Base-by-base conservation (phyloP, 192 early-diverging fungal genomes). In the Bifiguratus adelaidae region DNA sequence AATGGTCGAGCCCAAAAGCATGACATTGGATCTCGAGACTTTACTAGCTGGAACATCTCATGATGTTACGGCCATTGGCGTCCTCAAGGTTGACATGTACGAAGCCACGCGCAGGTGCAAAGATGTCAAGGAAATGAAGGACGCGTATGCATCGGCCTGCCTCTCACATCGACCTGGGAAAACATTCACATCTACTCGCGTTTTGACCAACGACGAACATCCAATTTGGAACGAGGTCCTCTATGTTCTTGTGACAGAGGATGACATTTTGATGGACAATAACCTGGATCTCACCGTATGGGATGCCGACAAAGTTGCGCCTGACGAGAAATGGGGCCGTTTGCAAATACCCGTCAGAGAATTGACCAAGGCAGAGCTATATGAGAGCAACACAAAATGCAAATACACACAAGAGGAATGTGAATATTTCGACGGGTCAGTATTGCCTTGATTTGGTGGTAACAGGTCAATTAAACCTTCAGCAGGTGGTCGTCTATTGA, bases 261-360 rank as follows among this genome's bases (percentile, higher is more conserved):
- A 58, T 30, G 56, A 58, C 27, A 58, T 58, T 19, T 16, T 37
- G 15, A 30, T 33, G 1, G 49, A 58, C 1, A 51, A 38, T 11
- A 29, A 30, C 3, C 35, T 58, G 3, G 48, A 58, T 46, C 13
- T 58, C 6, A 58, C 50, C n/a, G 43, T 58, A 1, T 58, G 56
- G 56, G 56, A 58, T 33, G 56, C 56, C 7, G 56, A 58, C 11
- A 58, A 58, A 19, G 29, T 58, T 3, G 47, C 50, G 27, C 46
- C 40, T 33, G 56, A 58, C 25, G 48, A 58, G 15, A 7, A 34
- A 0, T 58, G 56, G 56, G 56, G 56, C 7, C 32, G 35, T 18
- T 12, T 51, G 5, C 45, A 42, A 12, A 27, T 58, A 9, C 22
- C 48, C 7, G 48, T 51, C 11, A 58, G 47, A 24, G 48, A 51